Evolutionary conservation across 2,329 filamentous ascomycete species (phyloP).

Genomic region (Graphilbum ipis-grandicollis): DNA sequence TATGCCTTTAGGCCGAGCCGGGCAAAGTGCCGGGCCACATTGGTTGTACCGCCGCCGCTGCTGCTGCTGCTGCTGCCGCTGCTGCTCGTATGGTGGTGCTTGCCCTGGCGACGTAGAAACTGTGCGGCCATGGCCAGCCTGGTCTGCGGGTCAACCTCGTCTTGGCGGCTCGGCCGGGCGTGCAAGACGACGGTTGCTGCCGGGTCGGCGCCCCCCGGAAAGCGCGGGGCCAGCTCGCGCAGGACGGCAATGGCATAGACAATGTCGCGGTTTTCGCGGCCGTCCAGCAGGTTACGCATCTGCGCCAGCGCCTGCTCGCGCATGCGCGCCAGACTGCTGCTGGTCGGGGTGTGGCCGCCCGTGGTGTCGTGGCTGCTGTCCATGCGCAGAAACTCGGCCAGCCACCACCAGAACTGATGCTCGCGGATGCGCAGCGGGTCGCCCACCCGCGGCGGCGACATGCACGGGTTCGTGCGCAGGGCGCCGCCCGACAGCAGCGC

Average conservation of each 20-base stretch:
- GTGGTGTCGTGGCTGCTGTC: slow-evolving; percentile 31
- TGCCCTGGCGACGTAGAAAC: slow-evolving; percentile 49
- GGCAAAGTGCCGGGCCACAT: slow-evolving; percentile 53
- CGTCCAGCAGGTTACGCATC: slow-evolving; percentile 56
- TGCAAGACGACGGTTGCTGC: too few species aligned
- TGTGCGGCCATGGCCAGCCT: slow-evolving; percentile 52
- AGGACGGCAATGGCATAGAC: slow-evolving; percentile 77
- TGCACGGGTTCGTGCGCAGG: slow-evolving; percentile 38
- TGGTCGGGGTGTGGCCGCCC: slow-evolving; percentile 5
- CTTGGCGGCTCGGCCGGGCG: slow-evolving; percentile 38
- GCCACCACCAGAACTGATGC: slow-evolving; percentile 65
- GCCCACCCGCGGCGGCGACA: slow-evolving; percentile 27
- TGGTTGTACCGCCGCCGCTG: slow-evolving; percentile 64
- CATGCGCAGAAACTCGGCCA: slow-evolving; percentile 51
- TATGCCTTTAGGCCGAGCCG: slow-evolving; percentile 48
- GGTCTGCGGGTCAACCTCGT: slow-evolving; percentile 49
- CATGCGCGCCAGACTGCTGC: slow-evolving; percentile 21
- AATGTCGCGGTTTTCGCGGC: slow-evolving; percentile 74
- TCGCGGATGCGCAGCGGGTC: slow-evolving; percentile 42
- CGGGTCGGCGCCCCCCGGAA: slow-evolving; percentile 30
- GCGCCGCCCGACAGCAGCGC: slow-evolving; percentile 57
- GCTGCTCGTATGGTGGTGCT: too few species aligned
- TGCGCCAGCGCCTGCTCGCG: slow-evolving; percentile 48
- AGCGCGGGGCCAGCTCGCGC: slow-evolving; percentile 53
- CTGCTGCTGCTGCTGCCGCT: too few species aligned